Evolutionary conservation across 441 rosid genomes (phyloP), one percentile per base, ranked within the genome.

Genomic region (Melastoma candidum): DNA sequence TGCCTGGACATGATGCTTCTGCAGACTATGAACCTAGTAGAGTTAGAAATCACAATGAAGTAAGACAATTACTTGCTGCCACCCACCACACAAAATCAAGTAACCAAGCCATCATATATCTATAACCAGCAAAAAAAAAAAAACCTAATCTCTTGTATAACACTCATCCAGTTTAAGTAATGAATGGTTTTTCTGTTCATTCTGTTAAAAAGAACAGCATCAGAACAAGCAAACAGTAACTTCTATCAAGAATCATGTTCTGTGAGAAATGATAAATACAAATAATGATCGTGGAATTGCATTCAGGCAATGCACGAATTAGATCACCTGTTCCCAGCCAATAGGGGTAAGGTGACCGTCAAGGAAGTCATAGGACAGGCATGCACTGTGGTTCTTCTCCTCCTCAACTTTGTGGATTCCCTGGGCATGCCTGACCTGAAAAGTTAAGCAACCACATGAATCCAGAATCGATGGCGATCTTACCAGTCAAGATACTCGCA

Each of bases 361-460:
- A 26, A 84, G 67, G 59, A 73, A 73, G 26, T 73, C 65, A 5
- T 53, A 17, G 12, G 85, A 78, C 53, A 56, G 49, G 25, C 59
- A 50, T 7, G 68, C 74, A 6, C 57, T 61, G 26, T 58, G 64
- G n/a, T 70, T 63, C 56, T 72, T 74, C 48, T 67, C 74, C 54
- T 77, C 73, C 49, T 59, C 87, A 12, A 78, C 75, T 48, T 85
- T 87, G 66, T 92, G 98, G 32, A 70, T 44, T 44, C 89, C 98
- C 61, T 92, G 76, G 12, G 92, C 96, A 75, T 92, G 98, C 68
- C 98, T 79, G 59, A 92, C 83, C 98, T 88, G 59, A 2, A 24
- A 8, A 12, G 1, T 24, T 12, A 36, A 36, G 41, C 41, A 36
- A 36, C 41, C 53, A n/a, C 5, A 24, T 49, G 29, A 49, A 26